phyloP scores from a whole-genome alignment of 768 basidiomycete genomes.

The Auricularia auricula-judae region DNA sequence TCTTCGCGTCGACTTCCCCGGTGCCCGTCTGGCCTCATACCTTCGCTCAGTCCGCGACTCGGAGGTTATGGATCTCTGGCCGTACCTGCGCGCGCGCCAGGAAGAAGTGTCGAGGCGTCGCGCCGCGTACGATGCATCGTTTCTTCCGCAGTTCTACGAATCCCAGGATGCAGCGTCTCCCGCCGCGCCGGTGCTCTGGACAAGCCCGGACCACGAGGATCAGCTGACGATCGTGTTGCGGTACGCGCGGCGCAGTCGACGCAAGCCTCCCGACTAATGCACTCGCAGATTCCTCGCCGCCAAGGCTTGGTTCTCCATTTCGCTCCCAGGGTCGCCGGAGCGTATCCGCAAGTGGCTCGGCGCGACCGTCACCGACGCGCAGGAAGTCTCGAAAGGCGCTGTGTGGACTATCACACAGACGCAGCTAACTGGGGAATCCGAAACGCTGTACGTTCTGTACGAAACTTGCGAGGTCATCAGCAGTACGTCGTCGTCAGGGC shows the following conservation, averaged over 20 bases:
- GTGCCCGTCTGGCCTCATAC: slow-evolving; percentile 33
- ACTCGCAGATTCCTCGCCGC: slow-evolving; percentile 48
- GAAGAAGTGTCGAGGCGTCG: slow-evolving; percentile 30
- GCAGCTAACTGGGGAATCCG: slow-evolving; percentile 1
- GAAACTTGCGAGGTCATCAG: slow-evolving; percentile 68
- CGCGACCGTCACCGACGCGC: slow-evolving; percentile 33
- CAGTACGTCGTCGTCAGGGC: slow-evolving; percentile 8
- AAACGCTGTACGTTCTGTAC: slow-evolving; percentile 50
- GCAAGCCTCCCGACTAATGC: not conserved
- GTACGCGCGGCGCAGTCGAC: slow-evolving; percentile 23
- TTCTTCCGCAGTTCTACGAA: slow-evolving; percentile 31
- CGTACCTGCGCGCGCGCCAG: slow-evolving; percentile 47
- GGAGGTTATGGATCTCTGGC: slow-evolving; percentile 58
- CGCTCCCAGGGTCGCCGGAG: slow-evolving; percentile 31
- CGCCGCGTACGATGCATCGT: slow-evolving; percentile 33
- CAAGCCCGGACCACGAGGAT: slow-evolving; percentile 43
- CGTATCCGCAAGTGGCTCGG: slow-evolving; percentile 24
- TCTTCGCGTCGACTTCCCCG: slow-evolving; percentile 36
- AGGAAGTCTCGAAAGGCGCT: slow-evolving; percentile 43
- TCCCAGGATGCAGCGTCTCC: slow-evolving; percentile 15
- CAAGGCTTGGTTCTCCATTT: slow-evolving; percentile 50
- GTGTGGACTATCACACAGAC: slow-evolving; percentile 45
- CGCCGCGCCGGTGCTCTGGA: slow-evolving; percentile 42
- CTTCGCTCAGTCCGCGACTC: slow-evolving; percentile 25
- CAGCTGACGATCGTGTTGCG: slow-evolving; percentile 48